Conservation (phyloP, 768 basidiomycete genomes). For the Lactifluus echinatus region DNA sequence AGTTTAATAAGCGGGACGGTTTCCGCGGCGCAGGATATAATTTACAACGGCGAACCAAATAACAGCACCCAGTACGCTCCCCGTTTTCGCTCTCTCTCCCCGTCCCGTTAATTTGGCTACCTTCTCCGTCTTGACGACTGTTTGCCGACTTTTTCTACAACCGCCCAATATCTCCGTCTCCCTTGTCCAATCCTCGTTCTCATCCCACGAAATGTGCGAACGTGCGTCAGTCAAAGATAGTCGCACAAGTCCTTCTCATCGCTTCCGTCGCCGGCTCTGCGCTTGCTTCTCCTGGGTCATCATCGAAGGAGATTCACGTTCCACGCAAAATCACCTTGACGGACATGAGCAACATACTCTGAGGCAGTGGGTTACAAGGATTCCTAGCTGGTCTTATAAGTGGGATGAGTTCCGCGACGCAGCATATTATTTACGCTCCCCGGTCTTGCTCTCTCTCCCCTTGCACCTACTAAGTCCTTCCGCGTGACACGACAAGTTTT, state of each 20-base stretch:
- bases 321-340: background rate
- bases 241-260: background rate
- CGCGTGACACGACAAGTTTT: background rate
- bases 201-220: background rate
- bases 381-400: background rate
- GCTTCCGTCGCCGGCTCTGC: background rate
- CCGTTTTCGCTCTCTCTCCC: no score
- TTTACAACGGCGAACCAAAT: no score
- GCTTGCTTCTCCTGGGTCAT: background rate
- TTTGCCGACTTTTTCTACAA: no score
- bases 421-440: no score
- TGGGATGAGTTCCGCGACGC: no score
- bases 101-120: no score
- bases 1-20: background rate
- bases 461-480: no score
- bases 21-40: accelerated
- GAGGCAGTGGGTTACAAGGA: no score
- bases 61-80: no score
- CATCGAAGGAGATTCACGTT: background rate
- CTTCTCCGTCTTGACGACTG: background rate
- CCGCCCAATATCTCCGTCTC: background rate
- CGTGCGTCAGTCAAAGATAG: background rate
- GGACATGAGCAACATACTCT: no score
- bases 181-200: background rate
- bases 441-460: no score